Base-by-base conservation (phyloP, 495 filamentous ascomycete genomes). In the Astrothelium macrocarpum region DNA sequence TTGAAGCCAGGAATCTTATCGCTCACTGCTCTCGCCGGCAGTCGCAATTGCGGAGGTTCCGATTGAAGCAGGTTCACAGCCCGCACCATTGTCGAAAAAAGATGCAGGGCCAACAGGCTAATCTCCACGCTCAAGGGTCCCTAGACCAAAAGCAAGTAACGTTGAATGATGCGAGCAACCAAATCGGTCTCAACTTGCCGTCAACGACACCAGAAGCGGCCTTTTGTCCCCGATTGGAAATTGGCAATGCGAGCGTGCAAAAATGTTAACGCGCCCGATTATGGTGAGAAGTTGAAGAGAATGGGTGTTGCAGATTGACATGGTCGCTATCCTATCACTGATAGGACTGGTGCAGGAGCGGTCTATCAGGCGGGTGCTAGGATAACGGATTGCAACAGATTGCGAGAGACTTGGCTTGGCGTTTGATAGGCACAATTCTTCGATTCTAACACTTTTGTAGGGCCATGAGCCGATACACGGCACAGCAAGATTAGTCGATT, bases 1-100 rank as follows among this genome's bases (percentile, higher is more conserved):
- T 65, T 70, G 62, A 75, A 71, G 5, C 73, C 74, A 2, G 74
- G 74, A 63, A 75, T 72, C 20, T 61, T 67, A 58, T 63, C 60
- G 63, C 64, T 68, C 64, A 56, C 49, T 10, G 49, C 25, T 26
- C 25, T 56, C 25, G 49, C 49, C 49, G 49, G 49, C 49, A 56
- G 29, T 26, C 49, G 49, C 25, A 56, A 16, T 29, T 56, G 49
- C 9, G 49, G 49, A 26, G 49, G 49, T 26, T 56, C 49, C 25
- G 25, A 4, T 56, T 56, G 49, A 56, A 56, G 49, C 49, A 56
- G 49, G 49, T 56, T 25, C 23, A 56, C 7, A 56, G 49, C 7
- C 25, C 49, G 20, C 23, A 56, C 49, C 49, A 56, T 56, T 56
- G 49, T 56, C 49, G 16, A 26, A 20, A 56, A 56, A n/a, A n/a